Evolutionary conservation across 306 rosid species (phyloP).

Genomic region (Glycyrrhiza uralensis): DNA sequence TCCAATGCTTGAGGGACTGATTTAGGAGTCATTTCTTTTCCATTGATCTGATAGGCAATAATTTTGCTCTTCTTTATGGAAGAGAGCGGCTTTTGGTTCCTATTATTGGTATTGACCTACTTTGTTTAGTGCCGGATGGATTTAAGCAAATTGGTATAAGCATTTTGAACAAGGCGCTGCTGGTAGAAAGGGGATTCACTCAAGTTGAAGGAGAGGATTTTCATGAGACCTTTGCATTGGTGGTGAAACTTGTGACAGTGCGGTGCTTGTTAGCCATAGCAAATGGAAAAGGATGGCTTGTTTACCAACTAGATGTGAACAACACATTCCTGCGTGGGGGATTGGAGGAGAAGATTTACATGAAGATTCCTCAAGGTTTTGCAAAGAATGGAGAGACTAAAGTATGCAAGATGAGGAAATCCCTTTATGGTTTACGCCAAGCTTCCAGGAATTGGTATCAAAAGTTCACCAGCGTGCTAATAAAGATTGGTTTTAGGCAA

Average conservation of each 20-base stretch:
- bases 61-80: no score
- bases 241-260: background rate
- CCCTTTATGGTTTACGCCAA: background rate
- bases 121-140: no score
- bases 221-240: background rate
- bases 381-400: background rate
- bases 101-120: no score
- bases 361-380: background rate
- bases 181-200: background rate
- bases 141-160: no score
- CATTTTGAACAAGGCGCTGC: background rate
- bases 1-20: no score
- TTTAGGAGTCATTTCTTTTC: no score
- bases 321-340: background rate
- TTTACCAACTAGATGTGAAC: background rate
- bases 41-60: no score
- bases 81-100: no score
- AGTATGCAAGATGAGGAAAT: background rate
- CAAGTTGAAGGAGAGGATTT: background rate
- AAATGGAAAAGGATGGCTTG: background rate
- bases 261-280: background rate
- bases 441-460: background rate
- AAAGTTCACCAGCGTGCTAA: background rate
- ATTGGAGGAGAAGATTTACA: background rate
- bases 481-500: background rate